Base-by-base conservation (phyloP, 306 rosid genomes). In the Dryas drummondii region DNA sequence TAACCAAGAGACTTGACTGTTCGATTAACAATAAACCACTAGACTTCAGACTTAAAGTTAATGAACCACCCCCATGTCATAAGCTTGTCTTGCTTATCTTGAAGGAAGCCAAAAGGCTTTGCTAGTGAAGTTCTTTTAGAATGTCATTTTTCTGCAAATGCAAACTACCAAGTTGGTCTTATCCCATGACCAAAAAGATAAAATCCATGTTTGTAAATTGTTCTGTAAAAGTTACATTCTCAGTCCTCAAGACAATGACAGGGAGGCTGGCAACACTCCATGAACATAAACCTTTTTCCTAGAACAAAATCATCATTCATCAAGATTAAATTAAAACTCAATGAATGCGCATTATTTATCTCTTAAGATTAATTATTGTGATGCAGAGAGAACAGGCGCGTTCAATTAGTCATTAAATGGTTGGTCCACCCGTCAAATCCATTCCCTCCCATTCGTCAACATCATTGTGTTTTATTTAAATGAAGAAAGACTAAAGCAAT, bases 391-490 rank as follows among this genome's bases (percentile, higher is more conserved):
- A 44, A 54, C 63, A 70, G 7, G 13, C 41, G 75, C 65, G 42
- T 22, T 57, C 45, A 19, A 71, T 8, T 14, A 6, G 76, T 45
- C 67, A 1, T 16, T 1, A 22, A 14, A 5, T 45, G 15, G 16
- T 45, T 72, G 67, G 66, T 55, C 42, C 67, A 56, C 66, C 14
- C 13, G 44, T 72, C 62, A 52, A 52, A 8, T 53, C 46, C 1
- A 0, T 26, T 50, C 10, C 42, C 26, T 27, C 15, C 37, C 52
- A 14, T 15, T 53, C 5, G 5, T 17, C 32, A 55, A 55, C 60
- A 19, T 66, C 71, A 46, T 19, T 17, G 12, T 17, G 9, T 11
- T 3, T 16, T 8, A 14, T 9, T 12, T 4, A 3, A 37, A 48
- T 12, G 57, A 44, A 48, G 55, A 22, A 32, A 5, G 6, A 8